Evolutionary conservation across 139 green algal genomes (phyloP), one percentile per base, ranked within the genome.

Genomic region (Bryopsis sp.): DNA sequence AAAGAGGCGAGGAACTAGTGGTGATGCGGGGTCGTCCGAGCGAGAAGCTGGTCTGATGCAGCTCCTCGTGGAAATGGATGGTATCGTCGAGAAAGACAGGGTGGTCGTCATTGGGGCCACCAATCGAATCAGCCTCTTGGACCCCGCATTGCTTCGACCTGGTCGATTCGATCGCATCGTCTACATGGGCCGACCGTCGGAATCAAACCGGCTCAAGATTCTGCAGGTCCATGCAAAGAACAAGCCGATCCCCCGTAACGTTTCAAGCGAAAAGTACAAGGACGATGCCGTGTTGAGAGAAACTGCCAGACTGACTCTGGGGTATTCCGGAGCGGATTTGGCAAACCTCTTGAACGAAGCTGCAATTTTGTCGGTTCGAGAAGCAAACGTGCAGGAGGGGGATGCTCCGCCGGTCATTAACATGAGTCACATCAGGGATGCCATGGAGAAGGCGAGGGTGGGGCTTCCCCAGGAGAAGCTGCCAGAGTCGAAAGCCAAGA

Each of bases 81-180:
- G 84, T 54, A 81, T 84, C 39, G 5, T 33, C 35, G 28, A 5
- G 46, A 59, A 59, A 7, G 66, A 72, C 46, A 48, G 71, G 63
- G 81, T 93, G 60, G 68, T 92, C 11, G 78, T 93, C 11, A 80
- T 95, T 2, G 88, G 76, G 1, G 88, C 88, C 38, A 93, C 88
- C 70, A 95, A 93, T 79, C 70, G 83, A 1, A 39, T 72, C 2
- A 72, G 79, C 39, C 43, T 80, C 15, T 72, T 95, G 34, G 87
- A 95, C 70, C 70, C 81, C 2, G 87, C 87, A 24, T 76, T 92
- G 34, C 54, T 95, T 67, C 76, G 87, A 3, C 82, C 85, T 0
- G 87, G 87, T 6, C 79, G 87, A 48, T 90, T 95, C 57, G 87
- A 93, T 81, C 74, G 76, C 57, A 67, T 68, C 24, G 81, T 92